A percentile compares a stretch with the other conserved stretches of the same genome.
phyloP scores from a whole-genome alignment of 257 asterid species.

The Eucommia ulmoides region DNA sequence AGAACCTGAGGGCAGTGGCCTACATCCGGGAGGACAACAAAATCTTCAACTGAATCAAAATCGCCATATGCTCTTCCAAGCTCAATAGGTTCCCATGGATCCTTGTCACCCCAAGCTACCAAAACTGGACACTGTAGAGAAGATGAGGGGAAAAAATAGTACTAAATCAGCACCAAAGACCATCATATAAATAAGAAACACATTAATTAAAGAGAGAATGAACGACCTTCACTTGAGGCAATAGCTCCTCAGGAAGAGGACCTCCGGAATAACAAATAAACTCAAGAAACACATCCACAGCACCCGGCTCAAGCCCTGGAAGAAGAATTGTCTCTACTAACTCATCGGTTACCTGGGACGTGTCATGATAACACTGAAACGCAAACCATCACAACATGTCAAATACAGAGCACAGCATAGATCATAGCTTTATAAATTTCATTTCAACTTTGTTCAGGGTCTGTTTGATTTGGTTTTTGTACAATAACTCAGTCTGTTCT shows the following conservation, averaged over 20 bases:
- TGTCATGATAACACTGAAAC: slow-evolving; percentile 83
- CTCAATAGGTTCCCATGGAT: slow-evolving; percentile 97
- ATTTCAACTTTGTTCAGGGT: background rate
- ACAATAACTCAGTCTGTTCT: no score
- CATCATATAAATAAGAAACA: background rate
- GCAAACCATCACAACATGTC: slow-evolving; percentile 7
- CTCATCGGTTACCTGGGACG: slow-evolving; percentile 88
- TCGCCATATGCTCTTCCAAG: slow-evolving; percentile 62
- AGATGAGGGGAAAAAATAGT: background rate
- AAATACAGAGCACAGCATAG: background rate
- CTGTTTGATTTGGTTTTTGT: no score
- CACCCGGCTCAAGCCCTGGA: slow-evolving; percentile 91
- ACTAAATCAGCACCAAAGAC: background rate
- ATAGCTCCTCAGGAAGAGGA: slow-evolving; percentile 90
- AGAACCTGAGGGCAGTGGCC: slow-evolving; percentile 99
- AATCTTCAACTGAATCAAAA: slow-evolving; percentile 68
- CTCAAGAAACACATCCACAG: slow-evolving; percentile 91
- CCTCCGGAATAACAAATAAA: slow-evolving; percentile 95
- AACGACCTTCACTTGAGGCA: slow-evolving; percentile 75
- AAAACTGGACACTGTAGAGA: slow-evolving; percentile 66
- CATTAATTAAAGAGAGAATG: background rate
- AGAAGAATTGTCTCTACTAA: slow-evolving; percentile 68
- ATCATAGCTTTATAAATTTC: background rate
- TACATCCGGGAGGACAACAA: slow-evolving; percentile 68
- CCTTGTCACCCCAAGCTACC: slow-evolving; percentile 96